Evolutionary conservation across 1,139 yeast species (phyloP), one percentile per base, ranked within the genome.

Genomic region (Eremothecium gossypii): DNA sequence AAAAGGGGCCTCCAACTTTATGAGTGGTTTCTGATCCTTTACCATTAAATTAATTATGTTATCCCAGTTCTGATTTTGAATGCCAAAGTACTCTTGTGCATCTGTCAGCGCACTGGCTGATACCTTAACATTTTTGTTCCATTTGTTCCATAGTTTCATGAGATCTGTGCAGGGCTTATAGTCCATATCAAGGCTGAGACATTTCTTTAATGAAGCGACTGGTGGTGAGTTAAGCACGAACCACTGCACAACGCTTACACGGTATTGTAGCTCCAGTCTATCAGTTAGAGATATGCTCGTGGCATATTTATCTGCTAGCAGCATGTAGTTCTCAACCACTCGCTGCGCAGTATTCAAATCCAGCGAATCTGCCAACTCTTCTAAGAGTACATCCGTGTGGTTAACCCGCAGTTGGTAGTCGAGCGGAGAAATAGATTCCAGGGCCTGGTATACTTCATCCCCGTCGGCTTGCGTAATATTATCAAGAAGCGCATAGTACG

Each of bases 181-280:
- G 41, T 58, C 63, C 61, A 58, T 55, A 41, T 60, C 65, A 3
- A 60, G 38, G 5, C 54, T 53, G 11, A 59, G 39, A 44, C 64
- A 60, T 37, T 51, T 56, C 36, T 56, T 51, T 17, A 58, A 39
- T 29, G 53, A 49, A 3, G 55, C 42, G 11, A 20, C 38, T 7
- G 63, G 60, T 17, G 54, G 57, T 1, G 47, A 37, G 32, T 53
- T 53, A 28, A 60, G 40, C 7, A 57, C 44, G 23, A 58, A 48
- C 36, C 54, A 33, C 42, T 59, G 62, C 5, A 58, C 31, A 2
- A 53, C 41, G 2, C 63, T 45, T 17, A 49, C 49, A 2, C 49
- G 39, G 33, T 50, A 46, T 36, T 52, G 49, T 20, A 56, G 42
- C 2, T 46, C 36, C 7, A 57, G 41, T 38, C 57, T 50, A 29